Evolutionary conservation across 2,329 filamentous ascomycete species (phyloP), one percentile per base, ranked within the genome.

Genomic region (Hymenoscyphus repandus): DNA sequence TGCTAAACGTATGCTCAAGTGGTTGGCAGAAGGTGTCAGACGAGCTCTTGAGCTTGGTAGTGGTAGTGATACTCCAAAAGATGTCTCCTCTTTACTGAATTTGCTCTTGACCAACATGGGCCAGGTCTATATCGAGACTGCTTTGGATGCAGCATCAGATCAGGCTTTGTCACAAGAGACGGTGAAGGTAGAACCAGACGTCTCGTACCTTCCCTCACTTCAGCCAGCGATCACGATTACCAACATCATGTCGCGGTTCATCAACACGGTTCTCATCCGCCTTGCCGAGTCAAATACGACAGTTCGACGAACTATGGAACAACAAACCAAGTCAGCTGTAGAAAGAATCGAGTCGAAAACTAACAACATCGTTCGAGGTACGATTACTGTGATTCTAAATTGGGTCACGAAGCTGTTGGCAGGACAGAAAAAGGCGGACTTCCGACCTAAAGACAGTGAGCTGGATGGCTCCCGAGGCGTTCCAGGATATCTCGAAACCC

Each of bases 1-100:
- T 66, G 89, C 91, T n/a, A 97, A 97, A 71, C 82, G 93, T 51
- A 99, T 99, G 91, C 79, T 99, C 53, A 95, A 89, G 66, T 99
- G 93, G 93, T 74, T 99, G 37, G 93, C 93, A 2, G 93, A 99
- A 73, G 90, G 89, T 55, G 92, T 99, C 20, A 88, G 93, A 36
- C 79, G 93, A 56, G 90, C 90, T 0, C 76, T 99, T 9, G 93
- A 99, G 68, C 76, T 99, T n/a, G 90, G 88, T 20, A 86, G 88
- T 20, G 84, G 85, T 46, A 86, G 79, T 51, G 93, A 99, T 61
- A 96, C 90, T 4, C 90, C 93, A 13, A 97, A 95, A 68, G 93
- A 99, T 68, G 89, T 97, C 50, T 87, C 86, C 41, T 83, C 89
- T 53, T 77, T 97, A 20, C 78, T 96, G 32, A 87, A 86, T 65